Percentiles rank a stretch among this genome's conserved stretches.
These are phyloP conservation scores for Aspergillus fumigatiaffinis DNA, from an alignment of 2,329 filamentous ascomycete species.

Conservation along the genomic window DNA sequence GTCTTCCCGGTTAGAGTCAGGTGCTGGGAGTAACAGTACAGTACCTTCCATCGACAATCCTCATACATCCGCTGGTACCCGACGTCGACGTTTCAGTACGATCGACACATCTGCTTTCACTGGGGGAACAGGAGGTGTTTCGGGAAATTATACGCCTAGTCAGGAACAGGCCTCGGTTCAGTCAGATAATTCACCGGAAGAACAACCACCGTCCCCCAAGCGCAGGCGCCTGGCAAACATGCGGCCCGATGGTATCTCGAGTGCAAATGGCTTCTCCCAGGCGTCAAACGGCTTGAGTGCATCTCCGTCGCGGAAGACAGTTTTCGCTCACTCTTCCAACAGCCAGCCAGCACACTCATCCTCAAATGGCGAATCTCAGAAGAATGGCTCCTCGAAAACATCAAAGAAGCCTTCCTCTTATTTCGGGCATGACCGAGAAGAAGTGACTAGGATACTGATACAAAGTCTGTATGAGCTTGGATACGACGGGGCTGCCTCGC, in stretches of 20 bases:
- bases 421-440: constrained; percentile 83
- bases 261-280: constrained; percentile 53
- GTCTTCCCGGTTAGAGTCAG: constrained; percentile 15
- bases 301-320: constrained; percentile 46
- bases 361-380: constrained; percentile 36
- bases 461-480: constrained; percentile 87
- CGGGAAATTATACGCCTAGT: constrained; percentile 22
- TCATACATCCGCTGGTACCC: constrained; percentile 15
- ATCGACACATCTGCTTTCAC: constrained; percentile 21
- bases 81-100: constrained; percentile 30
- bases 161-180: constrained; percentile 21
- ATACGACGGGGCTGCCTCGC: constrained; percentile 71
- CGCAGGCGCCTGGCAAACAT: constrained; percentile 60
- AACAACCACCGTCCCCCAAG: constrained; percentile 46
- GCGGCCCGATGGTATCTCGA: constrained; percentile 57
- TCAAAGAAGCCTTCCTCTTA: constrained; percentile 50
- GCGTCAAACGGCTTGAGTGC: constrained; percentile 55
- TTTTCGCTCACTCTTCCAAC: constrained; percentile 49
- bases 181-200: constrained; percentile 26
- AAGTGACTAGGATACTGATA: constrained; percentile 87
- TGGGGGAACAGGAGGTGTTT: constrained; percentile 18
- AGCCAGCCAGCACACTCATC: constrained; percentile 45
- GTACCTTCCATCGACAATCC: constrained; percentile 10
- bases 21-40: constrained; percentile 8
- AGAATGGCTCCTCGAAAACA: constrained; percentile 38